These are phyloP conservation scores for Quercus aquifolioides DNA, from an alignment of 306 rosid genomes.

Conservation along the genomic window DNA sequence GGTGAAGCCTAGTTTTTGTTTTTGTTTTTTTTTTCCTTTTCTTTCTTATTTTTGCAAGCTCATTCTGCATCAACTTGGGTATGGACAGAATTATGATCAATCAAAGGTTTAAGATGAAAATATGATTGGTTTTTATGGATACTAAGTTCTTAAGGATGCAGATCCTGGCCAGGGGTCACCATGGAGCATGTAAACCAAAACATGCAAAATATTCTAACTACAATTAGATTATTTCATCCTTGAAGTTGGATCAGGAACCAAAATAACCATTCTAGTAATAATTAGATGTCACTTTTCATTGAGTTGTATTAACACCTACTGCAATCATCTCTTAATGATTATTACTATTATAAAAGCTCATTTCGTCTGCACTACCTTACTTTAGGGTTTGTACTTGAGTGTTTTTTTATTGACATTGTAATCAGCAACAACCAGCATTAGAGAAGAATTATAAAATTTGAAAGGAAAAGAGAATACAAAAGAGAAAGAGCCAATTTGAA, in stretches of 20 bases:
- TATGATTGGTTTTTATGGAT: background rate
- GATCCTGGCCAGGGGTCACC: background rate
- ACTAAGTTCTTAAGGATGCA: background rate
- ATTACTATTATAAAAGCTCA: too few species aligned
- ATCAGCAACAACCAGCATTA: background rate
- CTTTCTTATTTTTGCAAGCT: too few species aligned
- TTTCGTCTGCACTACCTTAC: too few species aligned
- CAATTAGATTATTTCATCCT: background rate
- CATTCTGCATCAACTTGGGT: too few species aligned
- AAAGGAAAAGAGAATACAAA: background rate
- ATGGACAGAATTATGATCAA: background rate
- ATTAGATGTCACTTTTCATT: too few species aligned
- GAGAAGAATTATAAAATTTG: background rate
- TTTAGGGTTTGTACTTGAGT: background rate
- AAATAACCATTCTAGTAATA: too few species aligned
- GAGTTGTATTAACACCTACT: too few species aligned
- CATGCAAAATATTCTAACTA: background rate
- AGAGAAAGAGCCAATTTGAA: background rate
- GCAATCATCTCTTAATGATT: too few species aligned
- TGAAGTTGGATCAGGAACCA: background rate
- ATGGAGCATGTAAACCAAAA: background rate
- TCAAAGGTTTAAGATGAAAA: background rate
- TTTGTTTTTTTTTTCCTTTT: too few species aligned
- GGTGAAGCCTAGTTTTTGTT: too few species aligned
- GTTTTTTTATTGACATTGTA: background rate